Evolutionary conservation across 1,284 basidiomycete genomes (phyloP).

Genomic region (Pascua sp.): DNA sequence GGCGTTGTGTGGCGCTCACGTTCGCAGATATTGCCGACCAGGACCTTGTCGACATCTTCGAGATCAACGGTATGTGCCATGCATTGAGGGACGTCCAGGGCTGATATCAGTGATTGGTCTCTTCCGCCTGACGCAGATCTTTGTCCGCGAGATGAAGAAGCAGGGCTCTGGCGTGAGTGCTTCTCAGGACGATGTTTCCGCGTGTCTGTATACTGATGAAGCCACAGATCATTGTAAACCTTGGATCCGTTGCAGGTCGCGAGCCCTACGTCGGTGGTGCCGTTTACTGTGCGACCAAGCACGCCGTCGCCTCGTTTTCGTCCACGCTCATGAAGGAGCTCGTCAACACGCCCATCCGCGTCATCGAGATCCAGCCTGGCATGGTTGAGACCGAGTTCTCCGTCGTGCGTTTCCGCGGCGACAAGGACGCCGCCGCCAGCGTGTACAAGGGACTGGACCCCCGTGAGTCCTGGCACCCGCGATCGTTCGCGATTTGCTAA

Average conservation of each 20-base stretch:
- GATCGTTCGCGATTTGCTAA: neutral
- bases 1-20: too few relatives aligned
- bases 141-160: constrained; percentile 70
- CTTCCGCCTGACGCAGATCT: constrained; percentile 2
- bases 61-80: too few relatives aligned
- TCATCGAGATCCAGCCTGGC: constrained; percentile 73
- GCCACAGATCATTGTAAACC: constrained; percentile 72
- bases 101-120: constrained; percentile 10
- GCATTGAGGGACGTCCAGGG: neutral
- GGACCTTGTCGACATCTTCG: too few relatives aligned
- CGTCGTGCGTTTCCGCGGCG: constrained; percentile 73
- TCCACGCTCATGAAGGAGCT: constrained; percentile 58
- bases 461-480: constrained; percentile 52
- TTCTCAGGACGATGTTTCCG: neutral
- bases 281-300: constrained; percentile 53
- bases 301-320: constrained; percentile 79
- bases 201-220: neutral
- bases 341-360: too few relatives aligned
- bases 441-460: constrained; percentile 80
- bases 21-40: too few relatives aligned
- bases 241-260: constrained; percentile 81
- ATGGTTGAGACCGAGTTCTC: constrained; percentile 58
- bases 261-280: constrained; percentile 80
- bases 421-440: constrained; percentile 68
- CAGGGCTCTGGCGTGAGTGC: constrained; percentile 60